A percentile compares a stretch with the other conserved stretches of the same genome.
Evolutionary conservation across 2,329 filamentous ascomycete species (phyloP).

Genomic region (Exophiala lecanii-corni): DNA sequence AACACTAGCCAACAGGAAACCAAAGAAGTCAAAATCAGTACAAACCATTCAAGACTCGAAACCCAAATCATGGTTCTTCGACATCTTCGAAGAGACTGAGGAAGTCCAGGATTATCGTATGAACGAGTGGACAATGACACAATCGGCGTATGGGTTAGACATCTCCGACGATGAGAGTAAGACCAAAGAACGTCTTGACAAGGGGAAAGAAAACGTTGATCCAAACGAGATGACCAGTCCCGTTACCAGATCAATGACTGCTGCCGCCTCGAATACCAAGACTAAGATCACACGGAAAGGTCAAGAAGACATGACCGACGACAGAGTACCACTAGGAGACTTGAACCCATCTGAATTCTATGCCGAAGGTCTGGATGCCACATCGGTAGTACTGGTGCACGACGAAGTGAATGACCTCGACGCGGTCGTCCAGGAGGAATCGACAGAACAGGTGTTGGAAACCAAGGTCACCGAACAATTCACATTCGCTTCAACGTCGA

Average conservation of each 20-base stretch:
- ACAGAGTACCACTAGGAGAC: conserved; percentile 62
- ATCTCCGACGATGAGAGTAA: conserved; percentile 77
- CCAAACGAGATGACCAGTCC: conserved; percentile 57
- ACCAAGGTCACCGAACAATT: conserved; percentile 11
- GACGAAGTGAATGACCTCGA: conserved; percentile 48
- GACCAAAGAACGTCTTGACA: conserved; percentile 49
- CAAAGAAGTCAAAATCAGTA: conserved; percentile 30
- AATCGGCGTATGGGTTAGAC: conserved; percentile 74
- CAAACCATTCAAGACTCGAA: conserved; percentile 53
- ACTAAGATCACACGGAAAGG: conserved; percentile 5
- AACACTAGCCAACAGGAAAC: conserved; percentile 49
- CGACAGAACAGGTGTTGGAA: conserved; percentile 28
- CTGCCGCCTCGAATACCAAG: conserved; percentile 27
- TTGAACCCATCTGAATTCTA: conserved; percentile 66
- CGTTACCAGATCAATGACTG: conserved; percentile 51
- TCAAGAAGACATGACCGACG: conserved; percentile 50
- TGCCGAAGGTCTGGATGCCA: conserved; percentile 59
- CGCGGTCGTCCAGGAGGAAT: conserved; percentile 29
- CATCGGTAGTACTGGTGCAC: conserved; percentile 58
- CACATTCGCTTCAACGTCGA: conserved; percentile 12
- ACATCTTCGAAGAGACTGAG: conserved; percentile 87
- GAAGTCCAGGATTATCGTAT: conserved; percentile 89
- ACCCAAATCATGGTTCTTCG: conserved; percentile 73
- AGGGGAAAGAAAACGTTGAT: conserved; percentile 91
- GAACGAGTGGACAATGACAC: conserved; percentile 59